Conservation (phyloP, 1,284 basidiomycete species). For the Irpex sp. region DNA sequence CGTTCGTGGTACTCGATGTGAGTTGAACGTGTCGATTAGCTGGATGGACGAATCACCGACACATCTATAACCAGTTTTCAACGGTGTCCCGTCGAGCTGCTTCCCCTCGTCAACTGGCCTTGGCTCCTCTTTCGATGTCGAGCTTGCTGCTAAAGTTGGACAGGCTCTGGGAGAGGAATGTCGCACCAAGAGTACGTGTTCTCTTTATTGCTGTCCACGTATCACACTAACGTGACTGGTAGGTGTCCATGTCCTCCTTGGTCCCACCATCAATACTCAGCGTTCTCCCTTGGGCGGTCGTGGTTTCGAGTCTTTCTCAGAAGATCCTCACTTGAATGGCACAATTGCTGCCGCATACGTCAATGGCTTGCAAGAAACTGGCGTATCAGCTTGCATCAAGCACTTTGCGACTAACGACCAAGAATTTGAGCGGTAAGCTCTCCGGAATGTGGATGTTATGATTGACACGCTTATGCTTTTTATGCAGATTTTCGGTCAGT, state of each 20-base stretch:
- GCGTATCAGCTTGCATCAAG: slow-evolving; percentile 64
- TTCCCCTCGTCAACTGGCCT: slow-evolving; percentile 58
- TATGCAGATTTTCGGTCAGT: slow-evolving; percentile 43
- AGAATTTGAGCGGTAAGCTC: slow-evolving; percentile 39
- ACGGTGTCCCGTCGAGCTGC: slow-evolving; percentile 44
- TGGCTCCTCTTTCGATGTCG: slow-evolving; percentile 65
- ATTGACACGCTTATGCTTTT: neutral
- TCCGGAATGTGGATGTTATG: neutral
- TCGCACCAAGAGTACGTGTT: slow-evolving; percentile 61
- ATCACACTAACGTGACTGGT: slow-evolving; percentile 39
- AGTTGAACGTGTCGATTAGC: slow-evolving; percentile 13
- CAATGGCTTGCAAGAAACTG: slow-evolving; percentile 62
- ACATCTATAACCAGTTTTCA: slow-evolving; percentile 35
- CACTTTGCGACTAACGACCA: slow-evolving; percentile 60
- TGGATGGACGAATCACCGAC: neutral
- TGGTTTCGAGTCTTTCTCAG: slow-evolving; percentile 69
- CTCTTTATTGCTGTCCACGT: slow-evolving; percentile 59
- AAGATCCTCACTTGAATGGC: slow-evolving; percentile 71
- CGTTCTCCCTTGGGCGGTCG: slow-evolving; percentile 58
- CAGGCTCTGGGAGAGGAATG: slow-evolving; percentile 54
- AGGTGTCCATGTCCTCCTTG: slow-evolving; percentile 44
- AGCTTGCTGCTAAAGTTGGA: slow-evolving; percentile 58
- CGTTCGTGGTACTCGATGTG: slow-evolving; percentile 45
- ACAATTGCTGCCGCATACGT: slow-evolving; percentile 63
- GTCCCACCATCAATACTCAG: slow-evolving; percentile 54